Base-by-base conservation (phyloP, 352 stramenopile genomes). In the Phytophthora cryptogea region DNA sequence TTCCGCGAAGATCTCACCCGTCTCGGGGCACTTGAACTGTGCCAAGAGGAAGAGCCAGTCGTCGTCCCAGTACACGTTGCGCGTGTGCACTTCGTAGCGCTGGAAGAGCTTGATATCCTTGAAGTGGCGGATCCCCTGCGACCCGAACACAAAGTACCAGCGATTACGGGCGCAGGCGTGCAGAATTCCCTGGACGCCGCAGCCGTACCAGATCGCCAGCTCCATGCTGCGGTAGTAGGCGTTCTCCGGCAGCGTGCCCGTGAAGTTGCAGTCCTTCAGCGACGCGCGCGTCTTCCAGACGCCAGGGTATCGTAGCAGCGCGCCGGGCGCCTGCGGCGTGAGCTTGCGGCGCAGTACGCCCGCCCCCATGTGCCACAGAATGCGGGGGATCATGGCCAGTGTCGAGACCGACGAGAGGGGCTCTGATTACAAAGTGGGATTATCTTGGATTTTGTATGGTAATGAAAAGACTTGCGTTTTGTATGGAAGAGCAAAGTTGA, bases 201-300 rank as follows among this genome's bases (percentile, higher is more conserved):
- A 87, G 58, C 71, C 76, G 47, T 88, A 89, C 76, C 78, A 88
- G 57, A 88, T 86, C 6, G 81, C 74, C 41, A 88, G 66, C 68
- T 90, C 81, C 78, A 90, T 88, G 45, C 78, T 80, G 42, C 74
- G 80, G 41, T 89, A 86, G 62, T 88, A 90, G 8, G 78, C 78
- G 53, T 86, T 84, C 53, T 90, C 78, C 9, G 66, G 72, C 14
- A 90, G 63, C 36, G 74, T 84, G 54, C 57, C 48, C 23, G 54
- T 57, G 63, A 83, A 77, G 23, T 82, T 74, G 64, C 76, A 88
- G 63, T 90, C 80, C 28, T 68, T 75, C 36, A 90, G 61, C 20
- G 76, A 79, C 7, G 79, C 77, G 39, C 78, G 78, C 32, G 76
- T 78, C 44, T 79, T 64, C 56, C 55, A 90, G 0, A 90, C 66